phyloP scores from a whole-genome alignment of 495 filamentous ascomycete genomes.

The Penicillium simplicissimum region DNA sequence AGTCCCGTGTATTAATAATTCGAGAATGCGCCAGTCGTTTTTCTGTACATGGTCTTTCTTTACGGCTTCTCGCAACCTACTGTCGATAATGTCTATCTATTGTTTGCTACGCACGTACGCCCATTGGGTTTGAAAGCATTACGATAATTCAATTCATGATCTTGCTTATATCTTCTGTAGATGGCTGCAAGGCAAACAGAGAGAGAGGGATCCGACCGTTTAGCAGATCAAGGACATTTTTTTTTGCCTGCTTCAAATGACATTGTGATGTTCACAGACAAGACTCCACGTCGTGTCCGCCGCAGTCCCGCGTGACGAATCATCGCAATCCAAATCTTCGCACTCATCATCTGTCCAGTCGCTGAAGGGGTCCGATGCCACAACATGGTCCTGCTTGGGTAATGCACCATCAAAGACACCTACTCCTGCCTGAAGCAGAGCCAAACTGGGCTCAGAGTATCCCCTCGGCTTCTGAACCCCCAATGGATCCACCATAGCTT shows the following conservation, averaged over 20 bases:
- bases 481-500: conserved; percentile 7
- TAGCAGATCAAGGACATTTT: not conserved
- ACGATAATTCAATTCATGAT: not conserved
- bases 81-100: conserved; percentile 36
- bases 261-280: conserved; percentile 17
- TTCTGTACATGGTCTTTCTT: conserved; percentile 30
- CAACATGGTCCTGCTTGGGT: not conserved
- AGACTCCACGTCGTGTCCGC: conserved; percentile 15
- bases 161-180: not conserved
- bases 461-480: not conserved
- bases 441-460: not conserved
- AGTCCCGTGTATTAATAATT: conserved; percentile 32
- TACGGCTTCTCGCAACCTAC: conserved; percentile 22
- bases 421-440: too few relatives aligned
- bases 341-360: conserved; percentile 18
- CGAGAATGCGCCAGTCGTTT: conserved; percentile 25
- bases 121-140: not conserved
- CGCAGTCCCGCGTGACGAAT: not conserved
- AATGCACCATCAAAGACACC: not conserved
- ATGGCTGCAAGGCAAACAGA: not conserved
- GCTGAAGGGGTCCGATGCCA: conserved; percentile 5
- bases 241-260: conserved; percentile 9
- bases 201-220: not conserved
- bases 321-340: not conserved
- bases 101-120: not conserved